Base-by-base conservation (phyloP, 2,329 filamentous ascomycete species). In the Colletotrichum acutatum region DNA sequence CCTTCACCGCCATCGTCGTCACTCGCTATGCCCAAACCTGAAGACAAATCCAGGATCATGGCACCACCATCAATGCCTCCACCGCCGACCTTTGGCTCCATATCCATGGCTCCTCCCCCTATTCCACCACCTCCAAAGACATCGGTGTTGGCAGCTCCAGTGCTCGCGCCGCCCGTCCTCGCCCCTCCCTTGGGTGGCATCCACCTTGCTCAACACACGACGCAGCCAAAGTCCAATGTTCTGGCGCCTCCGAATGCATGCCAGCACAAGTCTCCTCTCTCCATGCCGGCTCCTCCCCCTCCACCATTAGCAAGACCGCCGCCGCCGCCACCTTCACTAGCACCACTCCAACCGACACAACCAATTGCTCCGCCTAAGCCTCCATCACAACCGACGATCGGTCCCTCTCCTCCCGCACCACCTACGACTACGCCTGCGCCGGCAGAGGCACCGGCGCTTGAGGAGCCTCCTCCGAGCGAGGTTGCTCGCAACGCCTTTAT, bases 401-500 rank as follows among this genome's bases (percentile, higher is more conserved):
- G 9, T 49, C 19, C 8, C 42, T 49, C 42, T 49, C 42, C 19
- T 49, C 42, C 56, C 57, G 57, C 37, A 53, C 34, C 66, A 57
- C 74, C 64, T 58, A 75, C 69, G 67, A 34, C 32, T 34, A 76
- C 68, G 22, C 76, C 77, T 32, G 66, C 77, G 30, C 76, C 78
- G 46, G 57, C 73, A 42, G 60, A 72, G 30, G 66, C 75, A 30
- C 49, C 72, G 5, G 60, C 64, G 8, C 52, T 57, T 6, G 49
- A 72, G 34, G 62, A 74, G 37, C 58, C 63, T 8, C 71, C 78
- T 3, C 76, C 79, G 22, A 81, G 77, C 3, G 76, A 61, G 75
- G 87, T 91, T 59, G 87, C 89, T 72, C 86, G 89, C 49, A 88
- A 88, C 76, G 86, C 89, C 79, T 89, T 90, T 73, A 87, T 91